These are phyloP conservation scores for Leccinum aurantiacum DNA, from an alignment of 768 basidiomycete species.

Conservation along the genomic window DNA sequence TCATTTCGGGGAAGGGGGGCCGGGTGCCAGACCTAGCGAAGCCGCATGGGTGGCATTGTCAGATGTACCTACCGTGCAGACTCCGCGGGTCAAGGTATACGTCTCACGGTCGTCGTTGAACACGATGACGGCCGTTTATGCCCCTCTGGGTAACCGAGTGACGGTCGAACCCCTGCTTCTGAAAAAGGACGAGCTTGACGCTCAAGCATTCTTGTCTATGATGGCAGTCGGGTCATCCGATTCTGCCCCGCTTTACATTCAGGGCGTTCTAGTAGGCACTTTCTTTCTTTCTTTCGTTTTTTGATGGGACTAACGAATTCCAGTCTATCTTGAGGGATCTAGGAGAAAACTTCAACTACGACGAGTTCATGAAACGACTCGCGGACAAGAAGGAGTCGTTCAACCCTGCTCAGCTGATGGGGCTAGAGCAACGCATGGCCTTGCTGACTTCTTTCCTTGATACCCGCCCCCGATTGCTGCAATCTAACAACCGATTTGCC, in stretches of 20 bases:
- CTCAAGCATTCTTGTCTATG: slow-evolving; percentile 68
- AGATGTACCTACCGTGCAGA: slow-evolving; percentile 30
- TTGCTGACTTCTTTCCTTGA: slow-evolving; percentile 60
- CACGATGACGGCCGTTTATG: slow-evolving; percentile 59
- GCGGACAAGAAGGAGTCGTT: slow-evolving; percentile 49
- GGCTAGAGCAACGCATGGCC: slow-evolving; percentile 63
- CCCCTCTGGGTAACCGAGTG: slow-evolving; percentile 48
- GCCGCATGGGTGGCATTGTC: slow-evolving; percentile 58
- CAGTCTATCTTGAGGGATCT: slow-evolving; percentile 63
- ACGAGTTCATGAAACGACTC: slow-evolving; percentile 48
- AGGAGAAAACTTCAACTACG: slow-evolving; percentile 57
- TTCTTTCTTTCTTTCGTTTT: neutral
- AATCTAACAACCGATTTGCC: slow-evolving; percentile 42
- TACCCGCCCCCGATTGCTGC: slow-evolving; percentile 10
- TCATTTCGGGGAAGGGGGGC: slow-evolving; percentile 69
- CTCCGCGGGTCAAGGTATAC: slow-evolving; percentile 46
- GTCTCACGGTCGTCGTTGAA: slow-evolving; percentile 61
- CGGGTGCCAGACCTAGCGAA: slow-evolving; percentile 57
- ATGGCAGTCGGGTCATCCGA: slow-evolving; percentile 69
- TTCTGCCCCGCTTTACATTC: slow-evolving; percentile 66
- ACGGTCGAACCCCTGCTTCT: slow-evolving; percentile 56
- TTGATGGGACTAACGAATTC: slow-evolving; percentile 10
- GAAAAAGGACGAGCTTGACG: slow-evolving; percentile 61
- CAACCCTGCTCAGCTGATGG: slow-evolving; percentile 53
- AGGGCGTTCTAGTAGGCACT: slow-evolving; percentile 58